Base-by-base conservation (phyloP, 2,329 filamentous ascomycete genomes). In the Bretziella fagacearum region DNA sequence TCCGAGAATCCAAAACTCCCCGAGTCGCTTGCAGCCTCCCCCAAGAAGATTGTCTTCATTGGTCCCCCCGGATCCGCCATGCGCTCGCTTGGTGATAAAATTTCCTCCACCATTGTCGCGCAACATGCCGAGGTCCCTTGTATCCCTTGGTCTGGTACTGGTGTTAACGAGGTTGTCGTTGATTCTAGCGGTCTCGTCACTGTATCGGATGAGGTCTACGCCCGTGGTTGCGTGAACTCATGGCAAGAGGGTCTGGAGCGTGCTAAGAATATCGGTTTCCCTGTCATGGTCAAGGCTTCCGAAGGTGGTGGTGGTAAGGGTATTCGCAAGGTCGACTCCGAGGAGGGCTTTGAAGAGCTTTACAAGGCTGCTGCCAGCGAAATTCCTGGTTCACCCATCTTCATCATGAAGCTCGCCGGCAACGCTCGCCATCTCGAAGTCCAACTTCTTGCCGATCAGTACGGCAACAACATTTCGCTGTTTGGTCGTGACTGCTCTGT, bases 231-330 rank as follows among this genome's bases (percentile, higher is more conserved):
- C 63, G 91, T 93, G 41, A 76, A 76, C 60, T 86, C 83, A 18
- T 86, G 85, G 64, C 70, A 94, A 64, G 86, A 98, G 65, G 91
- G 89, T 65, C 74, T 98, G 44, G 68, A 75, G 59, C 86, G 82
- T 59, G 91, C 91, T 51, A 78, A 75, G 62, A 74, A 84, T 59
- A 98, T 98, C 62, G 91, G 91, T 55, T 98, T 98, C 69, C 91
- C 91, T 13, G 83, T 98, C 70, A 98, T 98, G 91, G 85, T 98
- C 63, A 98, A 98, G 72, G 91, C 91, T n/a, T 96, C 91, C 2
- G 91, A 98, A 70, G 91, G 91, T 67, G 91, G 91, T 68, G 91
- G 91, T 68, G 91, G 91, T 62, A 98, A 98, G 71, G 91, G 91
- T 73, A 98, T 98, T 61, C 85, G 93, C 62, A 95, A 96, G 68